Evolutionary conservation across 306 rosid species (phyloP).

Genomic region (Dryas octopetala): DNA sequence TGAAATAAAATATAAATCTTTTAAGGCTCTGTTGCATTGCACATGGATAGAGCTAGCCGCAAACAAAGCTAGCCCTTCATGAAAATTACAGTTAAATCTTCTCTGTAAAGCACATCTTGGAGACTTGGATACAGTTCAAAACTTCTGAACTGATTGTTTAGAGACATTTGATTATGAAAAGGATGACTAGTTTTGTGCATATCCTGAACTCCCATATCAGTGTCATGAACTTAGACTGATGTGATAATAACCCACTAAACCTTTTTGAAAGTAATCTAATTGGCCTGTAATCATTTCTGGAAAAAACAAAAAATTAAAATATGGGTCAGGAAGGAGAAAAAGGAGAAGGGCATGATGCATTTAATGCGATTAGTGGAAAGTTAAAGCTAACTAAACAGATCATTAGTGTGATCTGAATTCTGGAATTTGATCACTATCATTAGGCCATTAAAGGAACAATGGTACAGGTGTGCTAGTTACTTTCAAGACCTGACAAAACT

Average conservation of each 20-base stretch:
- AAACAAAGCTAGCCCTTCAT: slow-evolving; percentile 11
- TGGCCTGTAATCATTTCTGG: background rate
- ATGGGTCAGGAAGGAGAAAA: background rate
- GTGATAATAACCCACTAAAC: background rate
- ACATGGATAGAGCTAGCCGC: slow-evolving; percentile 43
- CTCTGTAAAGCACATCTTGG: slow-evolving; percentile 27
- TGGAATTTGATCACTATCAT: background rate
- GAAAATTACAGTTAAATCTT: slow-evolving; percentile 29
- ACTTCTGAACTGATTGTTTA: slow-evolving; percentile 1
- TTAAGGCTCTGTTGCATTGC: slow-evolving; percentile 34
- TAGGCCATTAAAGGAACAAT: background rate
- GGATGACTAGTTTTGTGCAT: background rate
- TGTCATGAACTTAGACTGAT: too few relatives aligned
- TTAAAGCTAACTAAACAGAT: background rate
- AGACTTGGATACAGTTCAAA: slow-evolving; percentile 20
- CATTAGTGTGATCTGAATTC: background rate
- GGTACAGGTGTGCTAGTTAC: background rate
- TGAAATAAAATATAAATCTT: slow-evolving; percentile 10
- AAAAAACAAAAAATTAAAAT: background rate
- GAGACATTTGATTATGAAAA: background rate
- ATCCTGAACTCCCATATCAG: too few relatives aligned
- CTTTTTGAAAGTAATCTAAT: background rate
- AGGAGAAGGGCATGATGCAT: background rate
- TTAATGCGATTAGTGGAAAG: slow-evolving; percentile 1
- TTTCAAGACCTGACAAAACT: background rate